Percentiles rank a stretch among this genome's conserved stretches.
Conservation (phyloP, 2,329 filamentous ascomycete species). For the Boeremia exigua region DNA sequence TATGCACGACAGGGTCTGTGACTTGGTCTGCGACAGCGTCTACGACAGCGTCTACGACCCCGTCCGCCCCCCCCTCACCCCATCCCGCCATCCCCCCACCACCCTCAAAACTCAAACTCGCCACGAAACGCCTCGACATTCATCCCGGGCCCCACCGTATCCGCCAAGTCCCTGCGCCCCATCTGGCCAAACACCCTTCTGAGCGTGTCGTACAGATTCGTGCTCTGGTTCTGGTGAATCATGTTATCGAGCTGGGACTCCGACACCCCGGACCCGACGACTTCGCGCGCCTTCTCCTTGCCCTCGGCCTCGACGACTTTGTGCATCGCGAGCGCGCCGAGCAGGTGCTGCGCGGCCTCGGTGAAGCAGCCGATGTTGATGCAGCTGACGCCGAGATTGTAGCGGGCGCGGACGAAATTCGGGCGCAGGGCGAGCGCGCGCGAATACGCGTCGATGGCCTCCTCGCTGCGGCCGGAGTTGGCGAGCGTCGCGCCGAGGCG, state of each 20-base stretch:
- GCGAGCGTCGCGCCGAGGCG: conserved; percentile 93
- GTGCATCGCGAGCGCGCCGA: conserved; percentile 94
- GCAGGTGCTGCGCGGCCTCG: conserved; percentile 89
- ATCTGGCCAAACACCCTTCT: conserved; percentile 96
- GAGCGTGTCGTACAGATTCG: conserved; percentile 94
- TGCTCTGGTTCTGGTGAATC: conserved; percentile 94
- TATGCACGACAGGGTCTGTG: too few species aligned
- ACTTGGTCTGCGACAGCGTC: too few species aligned
- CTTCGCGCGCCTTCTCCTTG: conserved; percentile 80
- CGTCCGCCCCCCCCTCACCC: background rate
- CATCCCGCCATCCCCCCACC: conserved; percentile 11
- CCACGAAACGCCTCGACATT: conserved; percentile 87
- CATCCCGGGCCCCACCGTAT: conserved; percentile 86
- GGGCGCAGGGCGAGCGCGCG: conserved; percentile 87
- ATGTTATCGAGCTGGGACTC: conserved; percentile 84
- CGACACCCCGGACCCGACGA: conserved; percentile 65
- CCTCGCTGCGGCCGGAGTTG: conserved; percentile 90
- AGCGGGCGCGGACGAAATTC: conserved; percentile 95
- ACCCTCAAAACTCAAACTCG: conserved; percentile 80
- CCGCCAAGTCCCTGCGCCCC: conserved; percentile 84
- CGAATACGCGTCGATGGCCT: conserved; percentile 96
- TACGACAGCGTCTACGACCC: background rate
- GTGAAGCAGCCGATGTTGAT: conserved; percentile 97
- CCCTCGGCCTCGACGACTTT: conserved; percentile 88
- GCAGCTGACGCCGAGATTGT: conserved; percentile 94